These are phyloP conservation scores for Wickerhamomyces sp. DNA, from an alignment of 1,139 yeast species.

Conservation along the genomic window DNA sequence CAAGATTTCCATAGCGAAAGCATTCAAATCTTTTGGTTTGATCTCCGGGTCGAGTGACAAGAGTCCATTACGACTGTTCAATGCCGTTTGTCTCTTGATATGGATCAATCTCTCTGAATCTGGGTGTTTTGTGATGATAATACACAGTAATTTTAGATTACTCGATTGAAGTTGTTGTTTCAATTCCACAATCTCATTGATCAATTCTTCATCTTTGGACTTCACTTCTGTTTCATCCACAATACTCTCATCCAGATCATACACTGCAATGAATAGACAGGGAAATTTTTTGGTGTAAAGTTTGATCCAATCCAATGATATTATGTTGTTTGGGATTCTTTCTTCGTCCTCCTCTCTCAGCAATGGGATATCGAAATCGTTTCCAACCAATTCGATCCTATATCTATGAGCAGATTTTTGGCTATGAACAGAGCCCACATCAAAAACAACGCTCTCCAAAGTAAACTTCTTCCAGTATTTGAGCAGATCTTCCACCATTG, in stretches of 20 bases:
- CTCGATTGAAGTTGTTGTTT: slow-evolving; percentile 29
- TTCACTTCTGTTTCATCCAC: slow-evolving; percentile 20
- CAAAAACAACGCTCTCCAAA: slow-evolving; percentile 27
- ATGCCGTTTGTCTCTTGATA: slow-evolving; percentile 35
- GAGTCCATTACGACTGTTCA: slow-evolving; percentile 39
- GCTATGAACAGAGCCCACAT: slow-evolving; percentile 18
- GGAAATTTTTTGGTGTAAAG: slow-evolving; percentile 31
- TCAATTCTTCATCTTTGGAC: slow-evolving; percentile 28
- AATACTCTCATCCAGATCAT: slow-evolving; percentile 30
- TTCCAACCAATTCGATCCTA: slow-evolving; percentile 26
- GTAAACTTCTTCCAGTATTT: slow-evolving; percentile 24
- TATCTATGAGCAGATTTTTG: slow-evolving; percentile 18
- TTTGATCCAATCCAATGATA: background rate
- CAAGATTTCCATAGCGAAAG: slow-evolving; percentile 34
- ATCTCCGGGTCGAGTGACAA: slow-evolving; percentile 34
- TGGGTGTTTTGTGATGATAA: slow-evolving; percentile 23
- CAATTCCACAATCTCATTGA: slow-evolving; percentile 29
- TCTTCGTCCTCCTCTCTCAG: slow-evolving; percentile 27
- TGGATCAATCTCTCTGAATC: slow-evolving; percentile 29
- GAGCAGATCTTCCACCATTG: slow-evolving; percentile 25
- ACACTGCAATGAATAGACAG: slow-evolving; percentile 36
- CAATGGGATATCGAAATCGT: slow-evolving; percentile 21
- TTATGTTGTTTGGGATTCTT: slow-evolving; percentile 29
- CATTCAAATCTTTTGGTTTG: slow-evolving; percentile 33
- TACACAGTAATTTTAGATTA: slow-evolving; percentile 29